These are phyloP conservation scores for Penicillium samsonianum DNA, from an alignment of 495 filamentous ascomycete species.

Conservation along the genomic window DNA sequence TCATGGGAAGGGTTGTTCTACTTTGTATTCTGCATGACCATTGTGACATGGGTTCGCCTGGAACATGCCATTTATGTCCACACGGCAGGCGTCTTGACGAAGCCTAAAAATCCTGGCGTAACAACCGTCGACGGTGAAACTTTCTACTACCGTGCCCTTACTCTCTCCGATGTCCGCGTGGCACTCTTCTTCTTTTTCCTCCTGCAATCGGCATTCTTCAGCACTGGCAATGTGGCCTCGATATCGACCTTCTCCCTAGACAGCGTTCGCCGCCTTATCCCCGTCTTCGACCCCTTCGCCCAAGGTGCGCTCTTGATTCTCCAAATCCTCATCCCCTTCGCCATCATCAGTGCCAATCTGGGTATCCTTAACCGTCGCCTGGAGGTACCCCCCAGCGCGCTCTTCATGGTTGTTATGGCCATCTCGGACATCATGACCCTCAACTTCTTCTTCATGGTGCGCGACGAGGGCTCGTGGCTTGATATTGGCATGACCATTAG, in stretches of 20 bases:
- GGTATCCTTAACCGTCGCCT: conserved; percentile 88
- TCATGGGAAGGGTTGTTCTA: conserved; percentile 98
- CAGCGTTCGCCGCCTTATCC: conserved; percentile 86
- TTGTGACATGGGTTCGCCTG: conserved; percentile 87
- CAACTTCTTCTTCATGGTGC: conserved; percentile 97
- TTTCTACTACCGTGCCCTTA: conserved; percentile 67
- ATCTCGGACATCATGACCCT: conserved; percentile 90
- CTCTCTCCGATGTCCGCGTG: conserved; percentile 78
- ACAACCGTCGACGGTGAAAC: conserved; percentile 38
- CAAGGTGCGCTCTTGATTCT: conserved; percentile 86
- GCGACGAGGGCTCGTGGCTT: conserved; percentile 93
- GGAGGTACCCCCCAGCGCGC: conserved; percentile 74
- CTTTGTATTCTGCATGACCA: conserved; percentile 77
- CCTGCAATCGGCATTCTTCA: conserved; percentile 95
- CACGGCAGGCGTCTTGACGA: conserved; percentile 29
- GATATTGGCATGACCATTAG: conserved; percentile 97
- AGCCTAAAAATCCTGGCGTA: conserved; percentile 33
- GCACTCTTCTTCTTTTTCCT: conserved; percentile 94
- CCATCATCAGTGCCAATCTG: conserved; percentile 86
- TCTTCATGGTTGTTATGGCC: conserved; percentile 95
- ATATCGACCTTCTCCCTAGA: conserved; percentile 94
- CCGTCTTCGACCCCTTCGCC: conserved; percentile 90
- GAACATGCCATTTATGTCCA: conserved; percentile 77
- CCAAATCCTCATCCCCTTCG: conserved; percentile 93
- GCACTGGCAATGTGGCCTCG: conserved; percentile 94